Evolutionary conservation across 495 filamentous ascomycete genomes (phyloP).

Genomic region (Chlorociboria aeruginascens): DNA sequence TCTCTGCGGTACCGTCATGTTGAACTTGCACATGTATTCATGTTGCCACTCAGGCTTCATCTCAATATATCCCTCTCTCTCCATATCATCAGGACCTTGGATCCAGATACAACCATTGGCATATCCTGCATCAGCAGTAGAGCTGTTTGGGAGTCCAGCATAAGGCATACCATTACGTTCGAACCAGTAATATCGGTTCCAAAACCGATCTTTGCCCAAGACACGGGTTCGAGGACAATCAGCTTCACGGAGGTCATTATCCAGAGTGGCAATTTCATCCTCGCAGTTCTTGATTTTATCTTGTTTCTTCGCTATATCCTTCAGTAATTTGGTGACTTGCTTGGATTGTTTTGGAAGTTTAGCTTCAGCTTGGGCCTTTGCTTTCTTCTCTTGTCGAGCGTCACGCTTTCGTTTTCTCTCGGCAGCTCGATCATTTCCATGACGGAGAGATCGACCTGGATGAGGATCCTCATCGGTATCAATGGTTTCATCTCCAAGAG

Average conservation of each 20-base stretch:
- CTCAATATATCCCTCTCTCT: constrained; percentile 72
- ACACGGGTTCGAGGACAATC: constrained; percentile 83
- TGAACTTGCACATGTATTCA: constrained; percentile 52
- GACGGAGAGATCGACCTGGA: constrained; percentile 59
- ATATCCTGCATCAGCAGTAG: constrained; percentile 74
- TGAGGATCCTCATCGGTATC: constrained; percentile 54
- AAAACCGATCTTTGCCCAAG: constrained; percentile 88
- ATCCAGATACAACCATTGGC: constrained; percentile 95
- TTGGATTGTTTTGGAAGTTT: constrained; percentile 76
- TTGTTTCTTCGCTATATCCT: constrained; percentile 79
- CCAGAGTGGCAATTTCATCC: constrained; percentile 67
- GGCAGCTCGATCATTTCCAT: constrained; percentile 62
- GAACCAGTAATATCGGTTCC: constrained; percentile 98
- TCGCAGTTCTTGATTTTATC: constrained; percentile 67
- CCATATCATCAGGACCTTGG: constrained; percentile 85
- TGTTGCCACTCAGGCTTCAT: constrained; percentile 51
- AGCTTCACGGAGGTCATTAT: constrained; percentile 86
- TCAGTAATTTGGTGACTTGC: constrained; percentile 73
- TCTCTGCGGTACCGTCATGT: constrained; percentile 72
- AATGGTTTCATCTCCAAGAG: constrained; percentile 21
- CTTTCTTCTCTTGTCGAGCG: constrained; percentile 64
- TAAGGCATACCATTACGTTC: constrained; percentile 98
- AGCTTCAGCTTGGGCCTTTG: constrained; percentile 65
- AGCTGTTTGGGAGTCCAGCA: constrained; percentile 75
- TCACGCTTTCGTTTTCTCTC: constrained; percentile 81